Evolutionary conservation across 441 rosid species (phyloP).

Genomic region (Syzygium malaccense): DNA sequence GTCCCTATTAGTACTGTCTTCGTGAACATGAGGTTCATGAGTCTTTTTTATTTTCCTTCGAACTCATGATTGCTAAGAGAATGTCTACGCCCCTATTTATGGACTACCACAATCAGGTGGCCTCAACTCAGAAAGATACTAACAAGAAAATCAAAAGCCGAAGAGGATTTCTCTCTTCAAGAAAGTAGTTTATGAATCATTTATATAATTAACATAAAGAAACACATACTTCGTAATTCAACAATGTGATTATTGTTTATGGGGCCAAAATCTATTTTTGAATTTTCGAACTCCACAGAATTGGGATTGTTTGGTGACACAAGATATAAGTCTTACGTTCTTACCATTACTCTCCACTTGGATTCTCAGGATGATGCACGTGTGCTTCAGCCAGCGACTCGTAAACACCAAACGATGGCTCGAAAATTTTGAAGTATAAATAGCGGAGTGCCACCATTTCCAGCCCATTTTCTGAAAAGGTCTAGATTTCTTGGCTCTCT

Average conservation of each 20-base stretch:
- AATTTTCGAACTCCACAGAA: too few relatives aligned
- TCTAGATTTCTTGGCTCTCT: too few relatives aligned
- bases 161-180: too few relatives aligned
- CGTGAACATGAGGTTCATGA: not conserved
- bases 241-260: not conserved
- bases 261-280: not conserved
- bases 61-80: not conserved
- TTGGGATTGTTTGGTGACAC: not conserved
- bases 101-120: not conserved
- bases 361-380: not conserved
- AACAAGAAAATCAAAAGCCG: too few relatives aligned
- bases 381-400: too few relatives aligned
- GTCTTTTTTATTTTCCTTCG: not conserved
- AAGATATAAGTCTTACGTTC: not conserved
- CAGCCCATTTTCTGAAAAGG: too few relatives aligned
- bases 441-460: too few relatives aligned
- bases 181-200: not conserved
- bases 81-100: rapidly evolving
- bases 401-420: too few relatives aligned
- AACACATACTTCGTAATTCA: not conserved
- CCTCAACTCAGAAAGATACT: not conserved
- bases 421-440: too few relatives aligned
- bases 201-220: too few relatives aligned
- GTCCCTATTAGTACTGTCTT: too few relatives aligned
- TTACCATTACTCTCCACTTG: not conserved